Evolutionary conservation across 1,139 yeast species (phyloP), one percentile per base, ranked within the genome.

Genomic region (Yamadazyma blattariae): DNA sequence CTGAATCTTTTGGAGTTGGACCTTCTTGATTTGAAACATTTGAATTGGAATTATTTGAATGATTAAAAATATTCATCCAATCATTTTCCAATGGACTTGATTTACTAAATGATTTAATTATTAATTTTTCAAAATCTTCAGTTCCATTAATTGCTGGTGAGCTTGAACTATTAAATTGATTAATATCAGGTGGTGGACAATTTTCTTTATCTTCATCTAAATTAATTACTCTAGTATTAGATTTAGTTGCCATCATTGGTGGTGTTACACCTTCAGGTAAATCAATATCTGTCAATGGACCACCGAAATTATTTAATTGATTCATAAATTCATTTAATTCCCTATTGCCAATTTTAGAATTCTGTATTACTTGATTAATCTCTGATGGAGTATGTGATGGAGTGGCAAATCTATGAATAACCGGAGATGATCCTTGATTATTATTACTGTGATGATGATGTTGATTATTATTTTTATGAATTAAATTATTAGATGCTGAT

Each of bases 241-340:
- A 58, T 45, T 70, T 71, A 6, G 74, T 67, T 3, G 77, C 77
- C 54, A 70, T 57, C 72, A 67, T 67, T 12, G 77, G 76, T 5
- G 75, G 75, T 0, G 75, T 68, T 4, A 57, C 55, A 6, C 62
- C 64, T 32, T 48, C 49, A 3, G 74, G 74, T 32, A 69, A 53
- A 50, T 74, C 80, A 25, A 74, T 72, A 45, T 74, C 80, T 3
- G 80, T 74, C 41, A 74, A 56, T 7, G 80, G 80, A 0, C 77
- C 79, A 17, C 77, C 76, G 40, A 64, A 70, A 27, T 61, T 57
- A 39, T 71, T 73, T 36, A 73, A 50, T 47, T 73, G 79, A 43
- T 67, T 67, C 53, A 71, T 61, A 49, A 74, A 64, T 30, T 72
- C 78, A 41, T 67, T 65, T 27, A 71, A 48, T 29, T 68, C 77